Conservation (phyloP, 225 moss, liverwort and hornwort species). For the Physcomitrium patens region DNA sequence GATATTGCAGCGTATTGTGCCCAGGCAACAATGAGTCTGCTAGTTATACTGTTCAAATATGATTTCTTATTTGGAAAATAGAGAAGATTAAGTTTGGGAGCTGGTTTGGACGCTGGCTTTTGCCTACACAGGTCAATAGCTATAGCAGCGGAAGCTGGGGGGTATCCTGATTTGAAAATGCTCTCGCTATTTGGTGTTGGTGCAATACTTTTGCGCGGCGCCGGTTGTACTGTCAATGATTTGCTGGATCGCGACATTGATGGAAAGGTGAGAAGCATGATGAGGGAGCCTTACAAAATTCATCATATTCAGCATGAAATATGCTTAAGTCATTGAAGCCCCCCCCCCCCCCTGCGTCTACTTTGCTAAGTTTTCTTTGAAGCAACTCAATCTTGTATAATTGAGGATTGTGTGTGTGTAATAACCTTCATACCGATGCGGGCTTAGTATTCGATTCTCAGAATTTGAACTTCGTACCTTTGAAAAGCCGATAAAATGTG, state of each 20-base stretch:
- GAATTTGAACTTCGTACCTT: slow-evolving; percentile 5
- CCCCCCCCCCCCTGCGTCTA: background rate
- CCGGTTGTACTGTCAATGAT: slow-evolving; percentile 98
- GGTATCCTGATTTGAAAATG: slow-evolving; percentile 68
- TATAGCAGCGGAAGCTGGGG: slow-evolving; percentile 83
- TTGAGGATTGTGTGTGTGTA: background rate
- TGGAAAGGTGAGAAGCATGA: slow-evolving; percentile 57
- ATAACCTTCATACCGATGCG: background rate
- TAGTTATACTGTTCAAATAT: background rate
- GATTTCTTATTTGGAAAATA: background rate
- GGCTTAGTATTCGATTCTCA: background rate
- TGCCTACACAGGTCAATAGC: slow-evolving; percentile 80
- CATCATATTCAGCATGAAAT: slow-evolving; percentile 6
- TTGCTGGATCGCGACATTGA: slow-evolving; percentile 94
- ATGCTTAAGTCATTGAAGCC: background rate
- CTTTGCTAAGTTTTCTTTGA: slow-evolving; percentile 6
- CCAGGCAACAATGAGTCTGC: background rate
- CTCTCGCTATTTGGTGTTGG: slow-evolving; percentile 87
- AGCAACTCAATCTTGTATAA: slow-evolving; percentile 6
- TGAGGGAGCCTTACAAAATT: background rate
- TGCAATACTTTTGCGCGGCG: slow-evolving; percentile 89
- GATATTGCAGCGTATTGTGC: background rate
- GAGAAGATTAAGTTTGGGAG: slow-evolving; percentile 12
- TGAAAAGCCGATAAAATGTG: slow-evolving; percentile 27
- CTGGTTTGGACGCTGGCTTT: slow-evolving; percentile 6